phyloP scores from a whole-genome alignment of 768 basidiomycete species.

The Porpolomopsis calyptriformis region DNA sequence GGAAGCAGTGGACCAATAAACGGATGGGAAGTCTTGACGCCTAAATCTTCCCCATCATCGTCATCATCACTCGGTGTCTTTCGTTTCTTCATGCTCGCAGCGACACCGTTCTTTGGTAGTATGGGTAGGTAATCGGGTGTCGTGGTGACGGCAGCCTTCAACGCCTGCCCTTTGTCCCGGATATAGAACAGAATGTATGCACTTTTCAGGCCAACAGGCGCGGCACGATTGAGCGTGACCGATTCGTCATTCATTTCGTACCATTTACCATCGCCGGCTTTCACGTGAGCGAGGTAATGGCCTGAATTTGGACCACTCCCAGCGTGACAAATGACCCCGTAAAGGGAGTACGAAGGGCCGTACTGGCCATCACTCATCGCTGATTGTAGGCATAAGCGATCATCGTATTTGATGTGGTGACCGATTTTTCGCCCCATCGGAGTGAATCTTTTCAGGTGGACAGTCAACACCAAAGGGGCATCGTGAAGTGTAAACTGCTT shows the following conservation, averaged over 20 bases:
- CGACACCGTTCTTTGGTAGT: slow-evolving; percentile 28
- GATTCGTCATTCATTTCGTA: slow-evolving; percentile 90
- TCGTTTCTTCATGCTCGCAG: slow-evolving; percentile 42
- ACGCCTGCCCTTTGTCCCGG: slow-evolving; percentile 62
- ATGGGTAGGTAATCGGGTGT: slow-evolving; percentile 15
- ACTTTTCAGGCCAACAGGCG: slow-evolving; percentile 56
- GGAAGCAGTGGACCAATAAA: slow-evolving; percentile 65
- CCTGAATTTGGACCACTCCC: slow-evolving; percentile 91
- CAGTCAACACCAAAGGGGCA: slow-evolving; percentile 77
- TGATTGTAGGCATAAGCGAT: slow-evolving; percentile 56
- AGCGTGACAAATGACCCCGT: slow-evolving; percentile 88
- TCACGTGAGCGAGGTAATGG: slow-evolving; percentile 87
- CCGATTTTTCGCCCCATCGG: slow-evolving; percentile 82
- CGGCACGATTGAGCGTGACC: slow-evolving; percentile 33
- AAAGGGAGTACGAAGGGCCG: slow-evolving; percentile 74
- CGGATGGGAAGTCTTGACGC: slow-evolving; percentile 36
- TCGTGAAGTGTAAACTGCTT: slow-evolving; percentile 85
- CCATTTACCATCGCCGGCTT: slow-evolving; percentile 62
- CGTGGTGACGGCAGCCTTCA: slow-evolving; percentile 46
- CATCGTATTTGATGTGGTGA: slow-evolving; percentile 68
- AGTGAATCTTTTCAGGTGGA: slow-evolving; percentile 93
- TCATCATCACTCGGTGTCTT: slow-evolving; percentile 30
- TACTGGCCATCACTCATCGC: slow-evolving; percentile 78
- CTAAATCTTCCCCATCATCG: slow-evolving; percentile 38
- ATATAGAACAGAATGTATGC: slow-evolving; percentile 95